Evolutionary conservation across 2,329 filamentous ascomycete species (phyloP).

Genomic region (Aspergillus unguis): DNA sequence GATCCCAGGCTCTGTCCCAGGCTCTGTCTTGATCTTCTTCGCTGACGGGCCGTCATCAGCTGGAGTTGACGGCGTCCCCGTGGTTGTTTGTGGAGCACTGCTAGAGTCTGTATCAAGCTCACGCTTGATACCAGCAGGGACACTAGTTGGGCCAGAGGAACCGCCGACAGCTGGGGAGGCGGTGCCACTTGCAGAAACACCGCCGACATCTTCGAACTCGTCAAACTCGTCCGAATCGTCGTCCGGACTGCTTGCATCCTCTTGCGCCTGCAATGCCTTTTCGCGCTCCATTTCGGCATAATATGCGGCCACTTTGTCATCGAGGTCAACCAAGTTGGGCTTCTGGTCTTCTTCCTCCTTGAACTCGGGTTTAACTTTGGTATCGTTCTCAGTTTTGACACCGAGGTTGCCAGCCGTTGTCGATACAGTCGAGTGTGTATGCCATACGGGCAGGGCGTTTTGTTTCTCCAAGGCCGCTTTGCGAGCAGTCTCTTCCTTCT

Average conservation of each 20-base stretch:
- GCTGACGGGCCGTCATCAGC: slow-evolving; percentile 38
- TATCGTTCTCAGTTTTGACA: slow-evolving; percentile 32
- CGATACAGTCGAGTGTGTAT: slow-evolving; percentile 50
- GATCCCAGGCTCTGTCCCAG: background rate
- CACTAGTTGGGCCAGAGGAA: slow-evolving; percentile 24
- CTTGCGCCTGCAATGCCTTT: slow-evolving; percentile 40
- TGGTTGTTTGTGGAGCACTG: slow-evolving; percentile 37
- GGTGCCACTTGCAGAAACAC: slow-evolving; percentile 36
- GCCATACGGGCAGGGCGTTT: slow-evolving; percentile 53
- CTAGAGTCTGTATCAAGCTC: slow-evolving; percentile 40
- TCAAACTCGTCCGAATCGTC: slow-evolving; percentile 42
- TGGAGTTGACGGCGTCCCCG: slow-evolving; percentile 36
- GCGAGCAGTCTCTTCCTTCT: slow-evolving; percentile 46
- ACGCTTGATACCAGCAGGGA: slow-evolving; percentile 34
- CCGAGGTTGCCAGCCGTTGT: slow-evolving; percentile 23
- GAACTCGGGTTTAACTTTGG: slow-evolving; percentile 37
- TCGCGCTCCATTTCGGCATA: slow-evolving; percentile 46
- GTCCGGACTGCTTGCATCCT: slow-evolving; percentile 41
- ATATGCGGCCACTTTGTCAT: slow-evolving; percentile 47
- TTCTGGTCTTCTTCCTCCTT: slow-evolving; percentile 46
- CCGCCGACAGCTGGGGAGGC: slow-evolving; percentile 30
- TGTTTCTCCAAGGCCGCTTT: slow-evolving; percentile 50
- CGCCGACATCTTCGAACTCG: slow-evolving; percentile 46
- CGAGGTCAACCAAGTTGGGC: slow-evolving; percentile 39
- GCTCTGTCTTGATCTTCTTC: slow-evolving; percentile 44